Conservation (phyloP, 371 early-diverging fungal species). For the Rhizopus arrhizus region DNA sequence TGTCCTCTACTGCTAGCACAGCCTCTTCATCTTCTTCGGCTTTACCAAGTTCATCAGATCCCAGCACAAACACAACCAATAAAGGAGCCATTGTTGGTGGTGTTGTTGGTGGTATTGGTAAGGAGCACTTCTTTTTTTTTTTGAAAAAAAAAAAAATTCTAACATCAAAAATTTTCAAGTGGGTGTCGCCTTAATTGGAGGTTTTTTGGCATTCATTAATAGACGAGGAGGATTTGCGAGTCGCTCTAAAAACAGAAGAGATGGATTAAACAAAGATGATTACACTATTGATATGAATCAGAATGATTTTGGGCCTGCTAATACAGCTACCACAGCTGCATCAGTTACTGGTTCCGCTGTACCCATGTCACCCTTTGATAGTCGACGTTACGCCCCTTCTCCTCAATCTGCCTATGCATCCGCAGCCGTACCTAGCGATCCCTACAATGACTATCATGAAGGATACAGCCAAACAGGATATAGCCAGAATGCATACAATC, state of each 20-base stretch:
- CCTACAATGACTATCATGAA: conserved; percentile 20
- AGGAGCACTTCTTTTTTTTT: conserved; percentile 12
- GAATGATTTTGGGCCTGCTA: conserved; percentile 20
- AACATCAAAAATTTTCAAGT: conserved; percentile 8
- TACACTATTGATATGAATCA: conserved; percentile 33
- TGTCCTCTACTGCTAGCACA: background rate
- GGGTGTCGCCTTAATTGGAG: conserved; percentile 40
- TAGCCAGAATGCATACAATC: conserved; percentile 17
- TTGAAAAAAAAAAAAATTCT: background rate
- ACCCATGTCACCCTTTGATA: conserved; percentile 28
- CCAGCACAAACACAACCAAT: conserved; percentile 5
- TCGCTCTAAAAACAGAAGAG: conserved; percentile 13
- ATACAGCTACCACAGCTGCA: conserved; percentile 2
- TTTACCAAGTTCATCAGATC: background rate
- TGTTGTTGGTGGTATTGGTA: conserved; percentile 46
- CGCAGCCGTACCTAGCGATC: background rate
- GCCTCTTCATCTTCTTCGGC: conserved; percentile 2
- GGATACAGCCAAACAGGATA: conserved; percentile 23
- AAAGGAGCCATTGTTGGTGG: conserved; percentile 42
- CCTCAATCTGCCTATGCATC: conserved; percentile 4
- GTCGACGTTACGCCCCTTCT: conserved; percentile 24
- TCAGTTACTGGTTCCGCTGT: conserved; percentile 13
- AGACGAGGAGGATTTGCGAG: conserved; percentile 25
- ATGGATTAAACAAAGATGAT: conserved; percentile 17
- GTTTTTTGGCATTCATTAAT: conserved; percentile 36